Evolutionary conservation across 2,329 filamentous ascomycete genomes (phyloP).

Genomic region (Xenosphaeropsis pyriputrescens): DNA sequence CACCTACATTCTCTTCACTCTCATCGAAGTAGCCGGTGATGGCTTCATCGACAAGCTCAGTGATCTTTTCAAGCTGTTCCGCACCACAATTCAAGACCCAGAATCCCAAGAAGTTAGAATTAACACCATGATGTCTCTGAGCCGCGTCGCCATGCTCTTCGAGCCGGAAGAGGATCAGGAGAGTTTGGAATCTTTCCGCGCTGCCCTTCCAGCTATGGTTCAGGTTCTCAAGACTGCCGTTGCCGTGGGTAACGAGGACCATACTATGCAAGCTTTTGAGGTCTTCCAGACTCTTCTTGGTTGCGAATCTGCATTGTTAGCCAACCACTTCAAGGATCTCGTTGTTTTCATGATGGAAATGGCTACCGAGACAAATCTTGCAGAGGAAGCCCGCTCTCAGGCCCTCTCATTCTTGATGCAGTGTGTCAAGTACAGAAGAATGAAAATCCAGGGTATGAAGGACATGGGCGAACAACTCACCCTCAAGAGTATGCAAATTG

Average conservation of each 20-base stretch:
- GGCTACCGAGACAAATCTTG: constrained; percentile 57
- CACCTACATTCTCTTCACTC: constrained; percentile 83
- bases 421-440: constrained; percentile 78
- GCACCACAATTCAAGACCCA: constrained; percentile 75
- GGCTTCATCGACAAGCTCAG: constrained; percentile 69
- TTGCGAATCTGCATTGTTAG: constrained; percentile 74
- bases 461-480: constrained; percentile 77
- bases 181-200: constrained; percentile 61
- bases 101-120: constrained; percentile 86
- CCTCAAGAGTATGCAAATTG: constrained; percentile 73
- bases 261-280: constrained; percentile 81
- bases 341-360: constrained; percentile 90
- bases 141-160: constrained; percentile 74
- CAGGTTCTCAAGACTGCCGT: constrained; percentile 76
- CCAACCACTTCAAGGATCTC: constrained; percentile 76
- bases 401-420: constrained; percentile 91
- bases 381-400: constrained; percentile 78
- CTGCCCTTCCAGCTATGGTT: constrained; percentile 76
- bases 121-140: constrained; percentile 85
- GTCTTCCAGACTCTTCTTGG: constrained; percentile 92
- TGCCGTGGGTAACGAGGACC: constrained; percentile 68
- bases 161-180: constrained; percentile 74
- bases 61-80: constrained; percentile 72
- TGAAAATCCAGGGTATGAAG: constrained; percentile 86
- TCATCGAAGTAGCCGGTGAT: constrained; percentile 77